These are phyloP conservation scores for Helenozyma rhizophorensis DNA, from an alignment of 805 yeast genomes.

Conservation along the genomic window DNA sequence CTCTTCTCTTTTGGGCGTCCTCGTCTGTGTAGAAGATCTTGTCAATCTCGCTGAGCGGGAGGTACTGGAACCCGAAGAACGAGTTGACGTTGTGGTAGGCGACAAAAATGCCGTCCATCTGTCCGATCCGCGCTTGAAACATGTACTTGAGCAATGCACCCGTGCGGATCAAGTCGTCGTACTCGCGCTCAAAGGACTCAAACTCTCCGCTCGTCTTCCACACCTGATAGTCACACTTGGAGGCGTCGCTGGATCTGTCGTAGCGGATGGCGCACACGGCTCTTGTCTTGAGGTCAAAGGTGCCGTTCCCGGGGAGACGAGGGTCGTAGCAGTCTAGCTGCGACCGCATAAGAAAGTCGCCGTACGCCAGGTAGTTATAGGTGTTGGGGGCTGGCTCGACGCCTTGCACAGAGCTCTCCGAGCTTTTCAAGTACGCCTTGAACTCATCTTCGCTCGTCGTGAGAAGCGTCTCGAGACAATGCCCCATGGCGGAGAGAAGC, in stretches of 20 bases:
- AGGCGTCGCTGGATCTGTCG: constrained; percentile 58
- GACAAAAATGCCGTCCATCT: constrained; percentile 93
- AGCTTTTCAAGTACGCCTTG: constrained; percentile 13
- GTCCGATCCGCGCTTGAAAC: constrained; percentile 89
- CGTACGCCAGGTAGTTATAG: constrained; percentile 72
- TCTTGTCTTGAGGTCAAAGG: constrained; percentile 87
- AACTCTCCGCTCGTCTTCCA: constrained; percentile 54
- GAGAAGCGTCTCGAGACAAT: constrained; percentile 69
- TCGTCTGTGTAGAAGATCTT: constrained; percentile 24
- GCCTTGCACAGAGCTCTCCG: constrained; percentile 4
- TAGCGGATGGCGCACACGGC: constrained; percentile 85
- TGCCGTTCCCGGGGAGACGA: constrained; percentile 82
- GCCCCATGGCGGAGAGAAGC: constrained; percentile 71
- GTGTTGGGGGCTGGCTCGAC: constrained; percentile 13
- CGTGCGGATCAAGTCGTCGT: constrained; percentile 67
- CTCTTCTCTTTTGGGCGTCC: constrained; percentile 3
- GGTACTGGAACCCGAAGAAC: constrained; percentile 86
- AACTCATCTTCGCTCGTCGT: constrained; percentile 58
- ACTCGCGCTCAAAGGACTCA: constrained; percentile 83
- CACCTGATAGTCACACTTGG: constrained; percentile 65
- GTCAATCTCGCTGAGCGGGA: constrained; percentile 74
- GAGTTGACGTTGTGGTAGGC: constrained; percentile 83
- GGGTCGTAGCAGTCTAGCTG: constrained; percentile 82
- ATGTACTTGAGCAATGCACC: constrained; percentile 76
- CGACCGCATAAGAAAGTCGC: constrained; percentile 75